Conservation (phyloP, 2,329 filamentous ascomycete genomes). For the Botrytis pseudocinerea region DNA sequence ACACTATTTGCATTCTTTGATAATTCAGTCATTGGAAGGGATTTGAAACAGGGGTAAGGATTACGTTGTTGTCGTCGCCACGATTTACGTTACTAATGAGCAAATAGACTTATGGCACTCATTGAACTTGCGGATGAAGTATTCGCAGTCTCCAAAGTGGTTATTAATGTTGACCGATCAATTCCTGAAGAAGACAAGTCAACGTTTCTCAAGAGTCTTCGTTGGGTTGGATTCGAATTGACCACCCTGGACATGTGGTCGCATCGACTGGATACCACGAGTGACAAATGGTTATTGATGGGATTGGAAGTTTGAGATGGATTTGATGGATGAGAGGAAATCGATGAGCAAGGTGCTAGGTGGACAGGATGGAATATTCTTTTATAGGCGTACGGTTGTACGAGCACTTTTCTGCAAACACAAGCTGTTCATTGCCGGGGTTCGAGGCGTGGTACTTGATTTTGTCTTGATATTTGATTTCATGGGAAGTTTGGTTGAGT, state of each 20-base stretch:
- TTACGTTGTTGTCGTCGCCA: constrained; percentile 15
- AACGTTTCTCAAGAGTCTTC: constrained; percentile 75
- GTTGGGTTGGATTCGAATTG: constrained; percentile 91
- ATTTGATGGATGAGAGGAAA: neutral
- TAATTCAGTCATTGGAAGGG: constrained; percentile 66
- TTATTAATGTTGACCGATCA: constrained; percentile 77
- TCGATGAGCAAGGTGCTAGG: constrained; percentile 10
- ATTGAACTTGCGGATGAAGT: constrained; percentile 82
- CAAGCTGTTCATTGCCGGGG: constrained; percentile 13
- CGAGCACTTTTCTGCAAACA: constrained; percentile 12
- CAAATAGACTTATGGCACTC: constrained; percentile 74
- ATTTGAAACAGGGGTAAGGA: constrained; percentile 82
- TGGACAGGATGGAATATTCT: constrained; percentile 2
- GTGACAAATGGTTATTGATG: constrained; percentile 81
- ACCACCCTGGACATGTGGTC: constrained; percentile 78
- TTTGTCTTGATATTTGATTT: neutral
- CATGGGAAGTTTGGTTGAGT: neutral
- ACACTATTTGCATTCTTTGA: constrained; percentile 90
- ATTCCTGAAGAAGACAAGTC: constrained; percentile 63
- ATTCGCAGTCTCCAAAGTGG: constrained; percentile 73
- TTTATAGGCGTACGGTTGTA: constrained; percentile 10
- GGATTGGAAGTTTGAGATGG: constrained; percentile 74
- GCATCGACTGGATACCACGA: constrained; percentile 63
- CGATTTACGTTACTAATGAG: constrained; percentile 38
- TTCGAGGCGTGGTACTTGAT: constrained; percentile 15